A percentile compares a stretch with the other conserved stretches of the same genome.
phyloP scores from a whole-genome alignment of 2,329 filamentous ascomycete genomes.

The Lasiodiplodia sp. region DNA sequence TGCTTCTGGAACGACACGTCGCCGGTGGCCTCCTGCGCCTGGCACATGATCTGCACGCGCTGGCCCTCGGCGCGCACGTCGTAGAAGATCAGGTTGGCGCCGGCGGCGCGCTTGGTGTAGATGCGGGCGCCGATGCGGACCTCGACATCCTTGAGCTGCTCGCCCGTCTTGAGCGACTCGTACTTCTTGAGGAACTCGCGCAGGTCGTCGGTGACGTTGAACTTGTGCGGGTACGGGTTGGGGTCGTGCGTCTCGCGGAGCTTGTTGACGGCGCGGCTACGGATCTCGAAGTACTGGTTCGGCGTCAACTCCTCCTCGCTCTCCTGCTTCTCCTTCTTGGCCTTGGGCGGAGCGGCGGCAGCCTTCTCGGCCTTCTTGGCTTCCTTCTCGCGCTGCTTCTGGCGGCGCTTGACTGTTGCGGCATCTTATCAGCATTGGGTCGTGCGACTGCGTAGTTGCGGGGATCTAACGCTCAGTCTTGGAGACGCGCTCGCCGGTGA shows the following conservation, averaged over 20 bases:
- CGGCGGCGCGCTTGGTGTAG: slow-evolving; percentile 76
- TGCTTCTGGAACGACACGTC: slow-evolving; percentile 80
- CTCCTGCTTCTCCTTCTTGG: slow-evolving; percentile 68
- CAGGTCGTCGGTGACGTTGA: slow-evolving; percentile 84
- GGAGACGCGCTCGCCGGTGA: slow-evolving; percentile 81
- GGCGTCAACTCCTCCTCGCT: slow-evolving; percentile 77
- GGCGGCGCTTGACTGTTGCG: slow-evolving; percentile 87
- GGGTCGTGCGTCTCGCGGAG: slow-evolving; percentile 76
- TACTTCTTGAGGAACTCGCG: slow-evolving; percentile 81
- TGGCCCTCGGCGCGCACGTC: slow-evolving; percentile 78
- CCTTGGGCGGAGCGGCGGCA: slow-evolving; percentile 68
- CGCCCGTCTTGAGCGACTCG: slow-evolving; percentile 84
- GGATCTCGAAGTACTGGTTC: slow-evolving; percentile 96
- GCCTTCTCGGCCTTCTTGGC: slow-evolving; percentile 89
- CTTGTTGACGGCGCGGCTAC: slow-evolving; percentile 80
- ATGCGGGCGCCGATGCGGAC: slow-evolving; percentile 85
- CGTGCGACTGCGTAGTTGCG: slow-evolving; percentile 35
- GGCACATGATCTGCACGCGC: slow-evolving; percentile 91
- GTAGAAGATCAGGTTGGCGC: slow-evolving; percentile 90
- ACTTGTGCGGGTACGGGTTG: slow-evolving; percentile 86
- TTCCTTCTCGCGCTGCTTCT: slow-evolving; percentile 88
- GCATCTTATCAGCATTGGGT: not conserved
- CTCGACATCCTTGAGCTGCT: slow-evolving; percentile 76
- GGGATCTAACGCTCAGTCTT: slow-evolving; percentile 52
- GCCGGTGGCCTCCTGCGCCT: slow-evolving; percentile 77